Percentiles rank a stretch among this genome's conserved stretches.
Evolutionary conservation across 345 rosid species (phyloP).

Genomic region (Eucalyptus regnans): DNA sequence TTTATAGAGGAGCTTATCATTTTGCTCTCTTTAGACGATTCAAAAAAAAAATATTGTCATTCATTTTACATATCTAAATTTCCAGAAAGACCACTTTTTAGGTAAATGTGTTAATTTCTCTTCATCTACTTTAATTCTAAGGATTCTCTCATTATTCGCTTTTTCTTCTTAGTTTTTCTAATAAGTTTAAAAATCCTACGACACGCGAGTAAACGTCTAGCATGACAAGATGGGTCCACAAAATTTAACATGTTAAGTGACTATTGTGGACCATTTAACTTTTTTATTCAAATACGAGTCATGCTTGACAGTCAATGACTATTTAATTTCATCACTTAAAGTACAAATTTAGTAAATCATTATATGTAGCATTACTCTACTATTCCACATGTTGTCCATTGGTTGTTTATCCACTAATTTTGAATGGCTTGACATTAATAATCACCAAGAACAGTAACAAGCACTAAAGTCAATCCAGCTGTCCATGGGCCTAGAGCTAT

Average conservation of each 20-base stretch:
- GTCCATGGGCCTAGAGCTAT: constrained; percentile 1
- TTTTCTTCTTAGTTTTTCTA: not conserved
- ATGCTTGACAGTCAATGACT: not conserved
- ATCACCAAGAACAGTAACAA: not conserved
- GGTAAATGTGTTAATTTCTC: not conserved
- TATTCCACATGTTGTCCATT: not conserved
- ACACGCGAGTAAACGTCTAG: not conserved
- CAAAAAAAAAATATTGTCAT: not conserved
- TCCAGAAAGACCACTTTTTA: not conserved
- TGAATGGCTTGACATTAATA: not conserved
- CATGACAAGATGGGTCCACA: not conserved
- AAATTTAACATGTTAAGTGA: not conserved
- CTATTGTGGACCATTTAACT: not conserved
- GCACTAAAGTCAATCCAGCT: constrained; percentile 1
- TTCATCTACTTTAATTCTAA: not conserved
- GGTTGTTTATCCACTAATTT: not conserved
- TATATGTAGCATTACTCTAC: not conserved
- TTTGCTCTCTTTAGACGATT: not conserved
- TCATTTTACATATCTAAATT: not conserved
- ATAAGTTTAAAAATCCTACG: not conserved
- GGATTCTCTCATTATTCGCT: not conserved
- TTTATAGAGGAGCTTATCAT: not conserved
- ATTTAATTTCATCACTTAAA: not conserved
- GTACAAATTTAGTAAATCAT: not conserved
- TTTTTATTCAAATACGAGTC: not conserved